Percentiles rank a stretch among this genome's conserved stretches.
Evolutionary conservation across 805 yeast genomes (phyloP).

Genomic region (Teunomyces pallodes): DNA sequence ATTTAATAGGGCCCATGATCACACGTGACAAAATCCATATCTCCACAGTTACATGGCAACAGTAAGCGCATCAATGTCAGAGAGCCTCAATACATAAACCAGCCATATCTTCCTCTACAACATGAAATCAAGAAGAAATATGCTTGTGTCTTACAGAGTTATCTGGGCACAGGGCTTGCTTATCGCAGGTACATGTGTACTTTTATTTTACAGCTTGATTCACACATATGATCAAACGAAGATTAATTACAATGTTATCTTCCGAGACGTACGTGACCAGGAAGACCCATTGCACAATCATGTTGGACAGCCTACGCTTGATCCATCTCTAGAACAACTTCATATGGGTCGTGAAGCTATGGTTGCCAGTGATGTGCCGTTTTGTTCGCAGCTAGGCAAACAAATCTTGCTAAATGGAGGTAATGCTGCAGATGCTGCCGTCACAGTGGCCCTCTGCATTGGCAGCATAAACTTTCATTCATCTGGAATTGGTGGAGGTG

Average conservation of each 20-base stretch:
- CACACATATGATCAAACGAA: neutral
- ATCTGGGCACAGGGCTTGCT: neutral
- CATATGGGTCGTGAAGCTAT: slow-evolving; percentile 51
- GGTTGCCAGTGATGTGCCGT: slow-evolving; percentile 63
- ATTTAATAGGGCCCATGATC: too few relatives aligned
- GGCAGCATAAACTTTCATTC: slow-evolving; percentile 81
- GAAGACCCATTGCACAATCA: slow-evolving; percentile 3
- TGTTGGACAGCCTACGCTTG: slow-evolving; percentile 38
- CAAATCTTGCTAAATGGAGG: slow-evolving; percentile 57
- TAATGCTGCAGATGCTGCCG: slow-evolving; percentile 91
- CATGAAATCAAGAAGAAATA: neutral
- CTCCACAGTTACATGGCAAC: too few relatives aligned
- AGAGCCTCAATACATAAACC: neutral
- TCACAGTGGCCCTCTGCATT: slow-evolving; percentile 83
- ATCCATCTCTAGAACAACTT: slow-evolving; percentile 39
- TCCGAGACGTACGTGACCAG: neutral
- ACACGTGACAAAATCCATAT: too few relatives aligned
- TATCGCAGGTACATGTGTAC: neutral
- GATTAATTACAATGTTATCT: neutral
- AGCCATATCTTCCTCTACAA: neutral
- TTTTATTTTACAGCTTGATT: neutral
- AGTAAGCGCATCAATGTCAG: too few relatives aligned
- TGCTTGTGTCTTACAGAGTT: neutral
- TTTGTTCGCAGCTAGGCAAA: slow-evolving; percentile 63
- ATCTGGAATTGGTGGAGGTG: slow-evolving; percentile 94